Conservation (phyloP, 2,329 filamentous ascomycete species). For the Claviceps sorghi region DNA sequence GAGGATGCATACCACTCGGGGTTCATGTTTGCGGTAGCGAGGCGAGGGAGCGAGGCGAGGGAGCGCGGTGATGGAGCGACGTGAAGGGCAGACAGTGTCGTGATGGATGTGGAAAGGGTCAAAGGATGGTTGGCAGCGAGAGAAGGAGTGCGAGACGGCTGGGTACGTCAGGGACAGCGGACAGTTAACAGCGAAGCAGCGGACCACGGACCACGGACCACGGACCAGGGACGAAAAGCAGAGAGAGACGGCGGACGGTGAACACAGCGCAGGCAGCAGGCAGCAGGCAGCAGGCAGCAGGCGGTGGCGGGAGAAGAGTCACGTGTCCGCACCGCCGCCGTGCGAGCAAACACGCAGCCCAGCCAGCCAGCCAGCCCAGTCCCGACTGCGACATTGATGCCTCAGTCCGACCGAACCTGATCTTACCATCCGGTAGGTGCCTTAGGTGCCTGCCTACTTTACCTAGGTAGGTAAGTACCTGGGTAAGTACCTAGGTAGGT, state of each 20-base stretch:
- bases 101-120: conserved; percentile 15
- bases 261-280: no score
- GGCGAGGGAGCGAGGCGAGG: no score
- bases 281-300: conserved; percentile 6
- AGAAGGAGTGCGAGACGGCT: conserved; percentile 10
- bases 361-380: no score
- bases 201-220: background rate
- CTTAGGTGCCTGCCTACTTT: no score
- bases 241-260: background rate
- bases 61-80: conserved; percentile 5
- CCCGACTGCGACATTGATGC: no score
- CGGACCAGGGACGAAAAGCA: no score
- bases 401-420: no score
- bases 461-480: no score
- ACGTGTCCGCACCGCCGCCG: conserved; percentile 13
- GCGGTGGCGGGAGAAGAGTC: conserved; percentile 12
- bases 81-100: conserved; percentile 3
- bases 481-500: no score
- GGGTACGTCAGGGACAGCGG: conserved; percentile 20
- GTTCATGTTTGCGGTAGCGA: conserved; percentile 54
- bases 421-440: no score
- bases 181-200: conserved; percentile 5
- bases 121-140: conserved; percentile 11
- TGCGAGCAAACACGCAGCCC: conserved; percentile 4
- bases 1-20: conserved; percentile 65